phyloP scores from a whole-genome alignment of 257 asterid species.

The Coffea canephora region DNA sequence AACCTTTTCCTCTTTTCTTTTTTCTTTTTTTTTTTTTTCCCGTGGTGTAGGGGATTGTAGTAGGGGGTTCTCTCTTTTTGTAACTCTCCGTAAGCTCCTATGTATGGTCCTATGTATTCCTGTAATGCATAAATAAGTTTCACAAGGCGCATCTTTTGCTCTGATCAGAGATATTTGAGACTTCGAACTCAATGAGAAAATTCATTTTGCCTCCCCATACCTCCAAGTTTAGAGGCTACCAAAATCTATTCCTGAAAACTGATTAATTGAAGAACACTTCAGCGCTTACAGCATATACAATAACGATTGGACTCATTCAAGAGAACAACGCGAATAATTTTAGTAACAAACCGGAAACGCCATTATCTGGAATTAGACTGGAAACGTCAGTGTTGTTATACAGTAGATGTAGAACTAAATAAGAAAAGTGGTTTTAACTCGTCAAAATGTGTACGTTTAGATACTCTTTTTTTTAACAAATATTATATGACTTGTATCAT shows the following conservation, averaged over 20 bases:
- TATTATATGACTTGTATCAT: no score
- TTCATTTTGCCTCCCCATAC: no score
- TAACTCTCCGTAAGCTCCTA: neutral
- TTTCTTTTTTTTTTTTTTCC: neutral
- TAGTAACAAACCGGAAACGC: neutral
- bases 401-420: neutral
- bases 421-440: neutral
- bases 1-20: neutral
- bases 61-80: neutral
- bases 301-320: neutral
- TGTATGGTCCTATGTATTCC: neutral
- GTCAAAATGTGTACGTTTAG: neutral
- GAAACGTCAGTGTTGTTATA: neutral
- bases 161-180: neutral
- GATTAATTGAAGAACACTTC: no score
- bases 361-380: neutral
- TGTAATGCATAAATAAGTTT: neutral
- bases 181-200: neutral
- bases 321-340: neutral
- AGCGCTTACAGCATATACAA: no score
- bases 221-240: neutral
- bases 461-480: no score
- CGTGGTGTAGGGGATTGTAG: neutral
- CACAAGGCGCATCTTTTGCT: neutral
- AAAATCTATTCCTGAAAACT: neutral